phyloP scores from a whole-genome alignment of 306 rosid genomes.

The Trifolium repens region DNA sequence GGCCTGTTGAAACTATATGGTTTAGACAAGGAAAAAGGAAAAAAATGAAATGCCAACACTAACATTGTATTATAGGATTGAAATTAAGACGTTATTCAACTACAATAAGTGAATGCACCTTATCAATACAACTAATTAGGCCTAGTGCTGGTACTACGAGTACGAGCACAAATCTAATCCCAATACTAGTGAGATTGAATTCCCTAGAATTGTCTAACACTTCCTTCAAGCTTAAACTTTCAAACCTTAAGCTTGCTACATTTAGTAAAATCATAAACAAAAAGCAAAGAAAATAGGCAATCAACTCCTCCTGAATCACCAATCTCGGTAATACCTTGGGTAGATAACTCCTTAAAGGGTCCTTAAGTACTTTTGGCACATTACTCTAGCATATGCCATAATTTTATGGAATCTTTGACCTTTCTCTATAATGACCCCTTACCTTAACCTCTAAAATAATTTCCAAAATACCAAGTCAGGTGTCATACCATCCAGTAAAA shows the following conservation, averaged over 20 bases:
- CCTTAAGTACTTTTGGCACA: conserved; percentile 1
- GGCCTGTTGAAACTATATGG: not conserved
- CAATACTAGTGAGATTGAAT: not conserved
- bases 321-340: conserved; percentile 6
- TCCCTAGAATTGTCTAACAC: not conserved
- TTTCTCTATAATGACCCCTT: conserved; percentile 4
- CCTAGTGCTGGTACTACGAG: not conserved
- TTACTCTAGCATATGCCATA: not conserved
- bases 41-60: not conserved
- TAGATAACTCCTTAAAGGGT: conserved; percentile 13
- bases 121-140: not conserved
- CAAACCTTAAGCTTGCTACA: conserved; percentile 9
- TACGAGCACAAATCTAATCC: conserved; percentile 8
- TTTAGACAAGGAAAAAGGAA: conserved; percentile 6
- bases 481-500: not conserved
- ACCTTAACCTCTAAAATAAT: not conserved
- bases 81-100: conserved; percentile 22
- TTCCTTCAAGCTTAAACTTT: conserved; percentile 3
- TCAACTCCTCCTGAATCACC: not conserved
- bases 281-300: not conserved
- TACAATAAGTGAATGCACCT: conserved; percentile 17
- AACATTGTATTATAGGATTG: conserved; percentile 17
- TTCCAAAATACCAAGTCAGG: not conserved
- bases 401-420: conserved; percentile 10
- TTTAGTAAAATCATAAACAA: conserved; percentile 3